A percentile compares a stretch with the other conserved stretches of the same genome.
phyloP scores from a whole-genome alignment of 352 stramenopile genomes.

The Phytophthora europaea region DNA sequence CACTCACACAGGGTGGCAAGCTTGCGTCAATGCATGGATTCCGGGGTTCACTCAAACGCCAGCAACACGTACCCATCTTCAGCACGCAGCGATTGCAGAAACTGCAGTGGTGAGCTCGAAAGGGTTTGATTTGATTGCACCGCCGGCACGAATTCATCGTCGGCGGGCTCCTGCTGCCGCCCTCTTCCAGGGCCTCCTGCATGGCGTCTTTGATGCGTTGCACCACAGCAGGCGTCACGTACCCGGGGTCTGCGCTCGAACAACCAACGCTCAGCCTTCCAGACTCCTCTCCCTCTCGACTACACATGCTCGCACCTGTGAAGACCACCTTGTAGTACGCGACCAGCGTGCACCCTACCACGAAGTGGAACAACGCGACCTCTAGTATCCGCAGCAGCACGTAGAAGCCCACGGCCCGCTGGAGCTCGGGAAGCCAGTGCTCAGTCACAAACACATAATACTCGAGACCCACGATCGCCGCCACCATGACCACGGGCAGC shows the following conservation, averaged over 20 bases:
- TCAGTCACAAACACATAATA: conserved; percentile 74
- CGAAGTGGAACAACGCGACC: conserved; percentile 66
- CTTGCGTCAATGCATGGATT: conserved; percentile 1
- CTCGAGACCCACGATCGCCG: conserved; percentile 68
- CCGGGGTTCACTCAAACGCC: not conserved
- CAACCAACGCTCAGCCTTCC: conserved; percentile 1
- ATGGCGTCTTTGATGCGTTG: conserved; percentile 69
- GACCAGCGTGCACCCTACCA: conserved; percentile 55
- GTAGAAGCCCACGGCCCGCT: conserved; percentile 23
- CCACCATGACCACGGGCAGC: conserved; percentile 73
- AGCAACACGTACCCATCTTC: conserved; percentile 77
- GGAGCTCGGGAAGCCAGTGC: conserved; percentile 55
- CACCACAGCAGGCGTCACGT: conserved; percentile 73
- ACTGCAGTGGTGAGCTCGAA: conserved; percentile 87
- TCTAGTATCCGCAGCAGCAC: conserved; percentile 48
- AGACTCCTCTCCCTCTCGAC: not conserved
- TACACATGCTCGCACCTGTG: conserved; percentile 54
- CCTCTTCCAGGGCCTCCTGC: conserved; percentile 71
- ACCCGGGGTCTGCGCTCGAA: conserved; percentile 71
- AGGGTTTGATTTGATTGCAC: conserved; percentile 82
- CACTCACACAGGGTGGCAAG: conserved; percentile 8
- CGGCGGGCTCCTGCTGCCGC: conserved; percentile 22
- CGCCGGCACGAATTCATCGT: conserved; percentile 56
- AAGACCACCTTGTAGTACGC: conserved; percentile 82
- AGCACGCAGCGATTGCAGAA: conserved; percentile 88